Evolutionary conservation across 2,329 filamentous ascomycete species (phyloP).

Genomic region (Aspergillus sp.): DNA sequence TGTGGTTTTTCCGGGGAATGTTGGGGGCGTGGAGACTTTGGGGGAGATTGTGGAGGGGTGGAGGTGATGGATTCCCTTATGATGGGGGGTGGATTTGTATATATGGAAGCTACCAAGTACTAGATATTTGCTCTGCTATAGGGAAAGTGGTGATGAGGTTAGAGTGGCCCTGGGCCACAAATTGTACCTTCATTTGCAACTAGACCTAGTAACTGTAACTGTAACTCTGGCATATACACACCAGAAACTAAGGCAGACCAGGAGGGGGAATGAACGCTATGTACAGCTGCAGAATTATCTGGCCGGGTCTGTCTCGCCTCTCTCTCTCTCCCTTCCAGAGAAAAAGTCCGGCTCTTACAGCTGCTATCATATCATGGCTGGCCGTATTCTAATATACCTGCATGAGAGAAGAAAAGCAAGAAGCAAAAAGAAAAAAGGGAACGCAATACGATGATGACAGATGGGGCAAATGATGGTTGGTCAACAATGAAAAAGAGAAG

Average conservation of each 20-base stretch:
- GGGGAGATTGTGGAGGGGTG: constrained; percentile 50
- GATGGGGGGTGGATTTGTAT: neutral
- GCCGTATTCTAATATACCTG: constrained; percentile 2
- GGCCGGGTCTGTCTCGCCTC: neutral
- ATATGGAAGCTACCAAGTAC: neutral
- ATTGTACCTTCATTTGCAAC: constrained; percentile 26
- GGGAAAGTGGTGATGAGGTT: neutral
- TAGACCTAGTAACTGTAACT: constrained; percentile 20
- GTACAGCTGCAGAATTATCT: constrained; percentile 24
- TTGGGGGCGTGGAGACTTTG: constrained; percentile 53
- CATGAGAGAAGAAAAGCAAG: no score
- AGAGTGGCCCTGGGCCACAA: constrained; percentile 27
- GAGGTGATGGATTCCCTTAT: constrained; percentile 19
- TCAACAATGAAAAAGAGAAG: constrained; percentile 3
- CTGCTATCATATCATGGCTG: constrained; percentile 9
- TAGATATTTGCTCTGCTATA: no score
- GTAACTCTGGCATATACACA: constrained; percentile 16
- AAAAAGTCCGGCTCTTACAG: constrained; percentile 1
- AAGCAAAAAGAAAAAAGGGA: constrained; percentile 4
- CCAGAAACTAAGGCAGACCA: constrained; percentile 19
- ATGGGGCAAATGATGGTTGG: no score
- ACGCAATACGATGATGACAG: neutral
- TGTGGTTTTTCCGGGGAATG: constrained; percentile 62
- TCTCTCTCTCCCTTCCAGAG: neutral
- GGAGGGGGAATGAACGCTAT: constrained; percentile 15